Evolutionary conservation across 2,329 filamentous ascomycete genomes (phyloP).

Genomic region (Hypoxylon sp.): DNA sequence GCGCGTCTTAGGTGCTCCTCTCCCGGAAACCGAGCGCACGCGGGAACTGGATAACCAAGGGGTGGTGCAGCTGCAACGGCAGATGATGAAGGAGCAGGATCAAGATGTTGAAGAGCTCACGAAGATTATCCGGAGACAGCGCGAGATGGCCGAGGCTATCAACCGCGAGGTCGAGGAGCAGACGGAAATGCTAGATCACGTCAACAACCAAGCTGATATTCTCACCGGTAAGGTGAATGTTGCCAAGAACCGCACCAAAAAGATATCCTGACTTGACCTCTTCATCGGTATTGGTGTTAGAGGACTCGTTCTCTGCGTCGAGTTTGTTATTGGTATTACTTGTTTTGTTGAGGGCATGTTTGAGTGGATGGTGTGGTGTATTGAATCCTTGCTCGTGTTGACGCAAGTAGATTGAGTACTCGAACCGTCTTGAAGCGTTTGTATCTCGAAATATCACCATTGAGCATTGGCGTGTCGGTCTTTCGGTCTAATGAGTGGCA

Average conservation of each 20-base stretch:
- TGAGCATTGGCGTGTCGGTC: conserved; percentile 7
- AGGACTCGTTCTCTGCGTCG: conserved; percentile 30
- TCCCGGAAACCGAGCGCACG: conserved; percentile 79
- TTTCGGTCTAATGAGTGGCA: conserved; percentile 7
- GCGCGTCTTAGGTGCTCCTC: conserved; percentile 75
- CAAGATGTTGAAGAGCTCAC: conserved; percentile 73
- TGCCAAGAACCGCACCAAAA: conserved; percentile 75
- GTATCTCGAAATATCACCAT: conserved; percentile 1
- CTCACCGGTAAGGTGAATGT: conserved; percentile 75
- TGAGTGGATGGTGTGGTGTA: conserved; percentile 36
- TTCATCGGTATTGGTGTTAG: conserved; percentile 20
- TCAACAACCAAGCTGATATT: conserved; percentile 73
- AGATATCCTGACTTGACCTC: conserved; percentile 58
- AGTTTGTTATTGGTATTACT: conserved; percentile 25
- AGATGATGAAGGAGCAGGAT: conserved; percentile 80
- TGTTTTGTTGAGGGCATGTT: conserved; percentile 32
- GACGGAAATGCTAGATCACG: conserved; percentile 71
- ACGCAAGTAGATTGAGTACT: conserved; percentile 16
- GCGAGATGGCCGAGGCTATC: conserved; percentile 80
- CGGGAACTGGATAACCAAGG: conserved; percentile 79
- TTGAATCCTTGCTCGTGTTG: conserved; percentile 30
- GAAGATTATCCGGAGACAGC: conserved; percentile 75
- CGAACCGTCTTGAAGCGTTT: not conserved
- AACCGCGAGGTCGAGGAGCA: conserved; percentile 77
- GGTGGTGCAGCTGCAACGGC: conserved; percentile 75